A percentile compares a stretch with the other conserved stretches of the same genome.
Evolutionary conservation across 768 basidiomycete genomes (phyloP).

Genomic region (Rhodotorula paludigena): DNA sequence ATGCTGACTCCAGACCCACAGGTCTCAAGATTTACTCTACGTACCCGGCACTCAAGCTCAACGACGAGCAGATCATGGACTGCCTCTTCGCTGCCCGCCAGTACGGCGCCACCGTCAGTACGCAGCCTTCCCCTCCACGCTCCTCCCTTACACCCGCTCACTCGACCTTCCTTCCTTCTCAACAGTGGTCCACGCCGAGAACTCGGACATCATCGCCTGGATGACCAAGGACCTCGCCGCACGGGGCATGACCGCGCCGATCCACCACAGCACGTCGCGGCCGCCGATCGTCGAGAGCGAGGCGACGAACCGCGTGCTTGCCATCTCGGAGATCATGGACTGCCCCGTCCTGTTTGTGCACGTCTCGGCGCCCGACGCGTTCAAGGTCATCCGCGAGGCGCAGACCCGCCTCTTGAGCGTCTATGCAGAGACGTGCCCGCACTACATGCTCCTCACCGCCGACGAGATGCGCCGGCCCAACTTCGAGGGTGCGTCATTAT

Average conservation of each 20-base stretch:
- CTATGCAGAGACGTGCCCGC: conserved; percentile 47
- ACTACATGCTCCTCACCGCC: conserved; percentile 44
- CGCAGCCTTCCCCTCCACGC: background rate
- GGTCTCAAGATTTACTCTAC: conserved; percentile 50
- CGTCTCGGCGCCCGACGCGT: conserved; percentile 44
- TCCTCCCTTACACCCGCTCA: background rate
- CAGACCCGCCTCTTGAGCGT: conserved; percentile 43
- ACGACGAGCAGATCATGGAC: conserved; percentile 47
- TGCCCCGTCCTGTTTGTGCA: conserved; percentile 47
- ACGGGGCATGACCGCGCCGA: conserved; percentile 44
- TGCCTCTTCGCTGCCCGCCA: conserved; percentile 45
- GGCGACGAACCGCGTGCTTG: conserved; percentile 46
- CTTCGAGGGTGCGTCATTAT: conserved; percentile 45
- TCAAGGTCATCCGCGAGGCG: conserved; percentile 44
- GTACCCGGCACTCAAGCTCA: conserved; percentile 46
- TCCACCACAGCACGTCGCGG: conserved; percentile 44
- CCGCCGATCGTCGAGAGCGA: conserved; percentile 46
- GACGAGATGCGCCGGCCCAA: conserved; percentile 44
- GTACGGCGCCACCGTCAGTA: conserved; percentile 44
- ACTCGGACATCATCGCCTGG: conserved; percentile 47
- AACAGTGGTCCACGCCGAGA: conserved; percentile 46
- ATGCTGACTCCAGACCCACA: no score
- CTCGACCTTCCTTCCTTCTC: background rate
- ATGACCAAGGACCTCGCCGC: conserved; percentile 42
- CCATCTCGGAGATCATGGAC: conserved; percentile 44